Evolutionary conservation across 1,284 basidiomycete species (phyloP), one percentile per base, ranked within the genome.

Genomic region (Uromyces viciae-fabae): DNA sequence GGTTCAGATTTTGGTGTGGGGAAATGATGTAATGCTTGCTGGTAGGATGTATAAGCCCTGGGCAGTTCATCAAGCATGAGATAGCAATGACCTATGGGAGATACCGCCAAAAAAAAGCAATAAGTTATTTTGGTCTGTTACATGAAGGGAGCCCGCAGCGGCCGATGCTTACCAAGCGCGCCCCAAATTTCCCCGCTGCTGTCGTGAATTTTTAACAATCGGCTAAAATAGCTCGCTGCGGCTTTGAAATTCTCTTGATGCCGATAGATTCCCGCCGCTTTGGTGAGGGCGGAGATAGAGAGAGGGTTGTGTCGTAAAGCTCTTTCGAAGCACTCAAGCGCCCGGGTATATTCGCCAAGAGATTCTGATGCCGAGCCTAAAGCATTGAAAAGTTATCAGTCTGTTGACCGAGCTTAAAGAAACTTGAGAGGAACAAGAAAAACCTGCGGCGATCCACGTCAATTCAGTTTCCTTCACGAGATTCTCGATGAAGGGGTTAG

Each of bases 61-160:
- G 97, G 95, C 80, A 99, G 90, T 87, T 99, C 95, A 85, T 99
- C 96, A 86, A 98, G 95, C 95, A 98, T 99, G 80, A 99, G 90
- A 87, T 96, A 96, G 87, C 97, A 98, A 85, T 98, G 95, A 49
- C 94, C 92, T 86, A 85, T 69, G 11, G 14, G n/a, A 43, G 1
- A 74, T 72, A 49, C 2, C 28, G 33, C 9, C n/a, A 68, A 68
- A 52, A 7, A 46, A 28, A 71, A 5, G 46, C 22, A 71, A 2
- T 52, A 2, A 49, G 1, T 7, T 15, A 83, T 78, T 56, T 71
- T 68, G 74, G 81, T 81, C 81, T 87, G 69, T 49, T 11, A 40
- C 11, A 11, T 11, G 22, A 11, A 22, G 11, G 46, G 11, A 49
- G 46, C 9, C 14, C 28, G 14, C 28, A 25, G 28, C 17, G 28